Evolutionary conservation across 2,329 filamentous ascomycete genomes (phyloP).

Genomic region (Stenocarpella maydis): DNA sequence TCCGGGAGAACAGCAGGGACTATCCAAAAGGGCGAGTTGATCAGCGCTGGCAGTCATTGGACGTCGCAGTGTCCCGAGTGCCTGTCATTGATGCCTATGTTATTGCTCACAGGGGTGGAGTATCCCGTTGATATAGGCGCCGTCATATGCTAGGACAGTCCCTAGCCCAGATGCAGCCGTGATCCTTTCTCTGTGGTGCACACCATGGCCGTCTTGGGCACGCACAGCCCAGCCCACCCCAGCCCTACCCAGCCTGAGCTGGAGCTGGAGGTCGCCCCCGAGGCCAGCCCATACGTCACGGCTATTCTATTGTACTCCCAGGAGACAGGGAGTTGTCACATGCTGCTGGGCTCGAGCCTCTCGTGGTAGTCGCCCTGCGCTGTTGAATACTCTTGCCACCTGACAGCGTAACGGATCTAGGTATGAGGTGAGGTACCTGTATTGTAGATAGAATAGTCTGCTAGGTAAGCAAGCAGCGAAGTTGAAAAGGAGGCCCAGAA

Average conservation of each 20-base stretch:
- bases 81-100: background rate
- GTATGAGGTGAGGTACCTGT: background rate
- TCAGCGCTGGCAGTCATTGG: background rate
- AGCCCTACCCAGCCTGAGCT: background rate
- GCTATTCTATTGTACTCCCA: conserved; percentile 18
- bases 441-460: too few relatives aligned
- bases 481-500: background rate
- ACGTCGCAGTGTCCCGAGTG: background rate
- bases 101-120: background rate
- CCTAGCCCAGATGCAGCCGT: conserved; percentile 13
- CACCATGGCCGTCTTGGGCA: background rate
- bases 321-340: conserved; percentile 3
- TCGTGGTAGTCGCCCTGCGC: background rate
- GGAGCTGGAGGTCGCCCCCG: background rate
- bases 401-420: background rate
- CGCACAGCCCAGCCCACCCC: conserved; percentile 6
- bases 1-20: background rate
- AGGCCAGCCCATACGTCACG: background rate
- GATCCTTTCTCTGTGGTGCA: background rate
- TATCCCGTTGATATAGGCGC: background rate
- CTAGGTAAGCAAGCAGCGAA: too few relatives aligned
- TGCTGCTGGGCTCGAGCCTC: conserved; percentile 5
- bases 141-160: background rate
- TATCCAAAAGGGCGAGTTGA: background rate
- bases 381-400: too few relatives aligned